Conservation (phyloP, 1,284 basidiomycete genomes). For the Austroboletus novae-zelandiae region DNA sequence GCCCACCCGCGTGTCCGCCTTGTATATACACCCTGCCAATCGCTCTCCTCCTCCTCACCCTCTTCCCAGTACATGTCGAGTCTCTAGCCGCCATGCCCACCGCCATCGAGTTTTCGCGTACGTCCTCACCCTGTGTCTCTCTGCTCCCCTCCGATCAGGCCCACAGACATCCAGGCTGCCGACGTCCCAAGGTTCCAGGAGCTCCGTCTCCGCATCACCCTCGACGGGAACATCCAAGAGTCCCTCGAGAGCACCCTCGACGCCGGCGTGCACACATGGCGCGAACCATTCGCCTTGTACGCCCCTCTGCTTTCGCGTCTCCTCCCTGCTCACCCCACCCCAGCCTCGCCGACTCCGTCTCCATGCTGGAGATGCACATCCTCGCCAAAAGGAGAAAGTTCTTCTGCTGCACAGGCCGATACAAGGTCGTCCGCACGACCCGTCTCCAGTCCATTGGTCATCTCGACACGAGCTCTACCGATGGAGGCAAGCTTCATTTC, state of each 20-base stretch:
- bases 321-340: conserved; percentile 9
- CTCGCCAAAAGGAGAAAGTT: conserved; percentile 28
- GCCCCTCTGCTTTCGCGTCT: background rate
- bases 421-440: conserved; percentile 29
- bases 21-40: conserved; percentile 25
- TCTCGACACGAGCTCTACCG: conserved; percentile 26
- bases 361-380: conserved; percentile 30
- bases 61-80: conserved; percentile 12
- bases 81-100: conserved; percentile 14
- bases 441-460: conserved; percentile 24
- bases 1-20: conserved; percentile 28
- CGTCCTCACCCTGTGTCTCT: background rate
- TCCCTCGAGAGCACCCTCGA: conserved; percentile 28
- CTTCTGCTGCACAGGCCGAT: conserved; percentile 27
- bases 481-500: conserved; percentile 33
- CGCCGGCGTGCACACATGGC: conserved; percentile 28
- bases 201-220: conserved; percentile 25
- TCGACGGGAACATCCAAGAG: conserved; percentile 30
- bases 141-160: background rate
- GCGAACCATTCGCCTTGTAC: conserved; percentile 30
- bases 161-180: conserved; percentile 23
- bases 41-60: conserved; percentile 18
- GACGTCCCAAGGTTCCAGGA: conserved; percentile 25
- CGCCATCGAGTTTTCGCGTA: conserved; percentile 24
- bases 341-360: conserved; percentile 19